Evolutionary conservation across 23 red algal genomes (phyloP).

Genomic region (Cyanidiococcus yangmingshanensis): DNA sequence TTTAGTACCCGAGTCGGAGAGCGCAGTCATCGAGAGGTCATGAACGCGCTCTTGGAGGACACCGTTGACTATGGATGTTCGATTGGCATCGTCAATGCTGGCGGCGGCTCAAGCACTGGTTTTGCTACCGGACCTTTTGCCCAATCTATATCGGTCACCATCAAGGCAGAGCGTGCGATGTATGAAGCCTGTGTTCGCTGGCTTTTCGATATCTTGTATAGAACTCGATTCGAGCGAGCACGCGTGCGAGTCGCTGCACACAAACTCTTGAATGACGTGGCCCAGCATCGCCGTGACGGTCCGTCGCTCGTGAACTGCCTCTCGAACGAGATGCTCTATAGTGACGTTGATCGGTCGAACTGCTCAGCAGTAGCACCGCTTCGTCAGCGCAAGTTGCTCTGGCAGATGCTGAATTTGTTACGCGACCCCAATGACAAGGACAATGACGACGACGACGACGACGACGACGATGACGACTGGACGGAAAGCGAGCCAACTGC

Average conservation of each 20-base stretch:
- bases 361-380: conserved; percentile 28
- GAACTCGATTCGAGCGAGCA: not conserved
- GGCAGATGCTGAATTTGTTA: conserved; percentile 35
- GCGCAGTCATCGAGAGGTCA: not conserved
- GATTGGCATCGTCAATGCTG: not conserved
- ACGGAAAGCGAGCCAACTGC: not conserved
- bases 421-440: conserved; percentile 35
- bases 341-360: conserved; percentile 41
- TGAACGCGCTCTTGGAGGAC: conserved; percentile 4
- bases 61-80: conserved; percentile 12
- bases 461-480: not conserved
- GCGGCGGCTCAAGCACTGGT: not conserved
- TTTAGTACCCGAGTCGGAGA: conserved; percentile 10
- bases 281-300: conserved; percentile 29
- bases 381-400: conserved; percentile 35
- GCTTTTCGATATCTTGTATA: not conserved
- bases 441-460: not conserved
- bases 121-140: not conserved
- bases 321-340: conserved; percentile 30
- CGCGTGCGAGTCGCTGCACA: conserved; percentile 11
- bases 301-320: conserved; percentile 28
- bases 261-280: conserved; percentile 15
- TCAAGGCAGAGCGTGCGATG: not conserved
- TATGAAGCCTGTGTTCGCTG: conserved; percentile 7
- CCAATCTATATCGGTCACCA: not conserved